Conservation (phyloP, 805 yeast species). For the Nakazawaea laoshanensis region DNA sequence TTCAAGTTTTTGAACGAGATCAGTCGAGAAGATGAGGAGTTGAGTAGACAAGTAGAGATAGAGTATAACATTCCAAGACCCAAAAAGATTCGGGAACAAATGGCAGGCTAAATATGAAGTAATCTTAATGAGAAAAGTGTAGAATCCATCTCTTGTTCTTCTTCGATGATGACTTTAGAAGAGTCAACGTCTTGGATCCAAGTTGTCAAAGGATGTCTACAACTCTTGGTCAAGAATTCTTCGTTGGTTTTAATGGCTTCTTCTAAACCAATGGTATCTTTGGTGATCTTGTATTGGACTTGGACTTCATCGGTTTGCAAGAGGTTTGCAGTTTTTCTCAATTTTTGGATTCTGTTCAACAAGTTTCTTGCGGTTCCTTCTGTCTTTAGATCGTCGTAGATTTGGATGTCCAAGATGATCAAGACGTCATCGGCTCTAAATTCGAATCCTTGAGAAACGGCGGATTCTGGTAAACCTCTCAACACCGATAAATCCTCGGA, state of each 20-base stretch:
- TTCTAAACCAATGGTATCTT: slow-evolving; percentile 60
- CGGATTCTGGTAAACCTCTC: slow-evolving; percentile 75
- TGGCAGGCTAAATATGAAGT: slow-evolving; percentile 42
- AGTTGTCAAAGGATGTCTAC: slow-evolving; percentile 54
- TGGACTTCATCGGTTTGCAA: slow-evolving; percentile 91
- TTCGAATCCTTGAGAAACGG: slow-evolving; percentile 65
- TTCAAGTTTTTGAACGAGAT: slow-evolving; percentile 32
- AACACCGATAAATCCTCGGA: slow-evolving; percentile 85
- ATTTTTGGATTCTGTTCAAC: slow-evolving; percentile 93
- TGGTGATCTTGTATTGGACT: slow-evolving; percentile 71
- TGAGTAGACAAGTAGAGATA: slow-evolving; percentile 25
- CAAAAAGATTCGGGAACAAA: slow-evolving; percentile 6
- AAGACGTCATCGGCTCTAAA: slow-evolving; percentile 87
- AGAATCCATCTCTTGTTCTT: slow-evolving; percentile 78
- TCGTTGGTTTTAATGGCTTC: slow-evolving; percentile 54
- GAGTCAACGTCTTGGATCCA: slow-evolving; percentile 33
- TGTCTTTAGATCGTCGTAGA: slow-evolving; percentile 80
- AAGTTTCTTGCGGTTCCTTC: slow-evolving; percentile 97
- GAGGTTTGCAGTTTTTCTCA: slow-evolving; percentile 92
- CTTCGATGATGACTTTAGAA: slow-evolving; percentile 64
- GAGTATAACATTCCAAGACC: slow-evolving; percentile 19
- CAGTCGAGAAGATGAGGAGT: slow-evolving; percentile 28
- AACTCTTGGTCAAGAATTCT: slow-evolving; percentile 66
- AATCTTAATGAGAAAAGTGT: slow-evolving; percentile 73
- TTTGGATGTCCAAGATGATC: slow-evolving; percentile 78